Percentiles rank a stretch among this genome's conserved stretches.
Evolutionary conservation across 176 grass and related monocot species (phyloP).

Genomic region (Chloris gayana): DNA sequence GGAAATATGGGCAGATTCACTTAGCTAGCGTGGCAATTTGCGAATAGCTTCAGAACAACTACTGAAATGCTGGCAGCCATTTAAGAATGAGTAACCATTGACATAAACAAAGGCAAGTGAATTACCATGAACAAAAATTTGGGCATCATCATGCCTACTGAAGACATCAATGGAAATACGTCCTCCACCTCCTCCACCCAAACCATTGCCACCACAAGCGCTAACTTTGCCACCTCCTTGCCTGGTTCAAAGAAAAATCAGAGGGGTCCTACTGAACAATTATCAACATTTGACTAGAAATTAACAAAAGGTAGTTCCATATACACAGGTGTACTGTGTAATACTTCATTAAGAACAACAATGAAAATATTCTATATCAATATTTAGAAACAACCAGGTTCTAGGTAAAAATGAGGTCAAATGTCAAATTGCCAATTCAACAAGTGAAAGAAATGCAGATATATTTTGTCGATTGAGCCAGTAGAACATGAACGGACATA

Average conservation of each 20-base stretch:
- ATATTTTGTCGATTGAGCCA: background rate
- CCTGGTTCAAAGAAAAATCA: conserved; percentile 59
- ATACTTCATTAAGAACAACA: background rate
- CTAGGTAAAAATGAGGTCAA: background rate
- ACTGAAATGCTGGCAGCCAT: background rate
- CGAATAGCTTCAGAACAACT: conserved; percentile 1
- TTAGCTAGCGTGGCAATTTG: background rate
- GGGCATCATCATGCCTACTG: conserved; percentile 85
- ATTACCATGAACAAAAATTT: conserved; percentile 85
- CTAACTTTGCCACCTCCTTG: conserved; percentile 81
- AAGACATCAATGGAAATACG: conserved; percentile 91
- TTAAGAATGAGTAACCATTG: background rate
- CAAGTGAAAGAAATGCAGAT: conserved; percentile 10
- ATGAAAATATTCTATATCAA: conserved; percentile 1
- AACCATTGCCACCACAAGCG: conserved; percentile 89
- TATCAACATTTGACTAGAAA: conserved; percentile 17
- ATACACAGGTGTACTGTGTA: background rate
- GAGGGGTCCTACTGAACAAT: conserved; percentile 6
- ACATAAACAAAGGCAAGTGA: conserved; percentile 7
- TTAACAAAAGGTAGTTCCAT: background rate
- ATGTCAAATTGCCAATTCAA: conserved; percentile 1
- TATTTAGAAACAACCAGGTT: conserved; percentile 11
- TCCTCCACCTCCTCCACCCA: conserved; percentile 93
- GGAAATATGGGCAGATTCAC: too few relatives aligned
- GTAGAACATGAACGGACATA: background rate